Percentiles rank a stretch among this genome's conserved stretches.
phyloP scores from a whole-genome alignment of 768 basidiomycete species.

The Naganishia kalamii region DNA sequence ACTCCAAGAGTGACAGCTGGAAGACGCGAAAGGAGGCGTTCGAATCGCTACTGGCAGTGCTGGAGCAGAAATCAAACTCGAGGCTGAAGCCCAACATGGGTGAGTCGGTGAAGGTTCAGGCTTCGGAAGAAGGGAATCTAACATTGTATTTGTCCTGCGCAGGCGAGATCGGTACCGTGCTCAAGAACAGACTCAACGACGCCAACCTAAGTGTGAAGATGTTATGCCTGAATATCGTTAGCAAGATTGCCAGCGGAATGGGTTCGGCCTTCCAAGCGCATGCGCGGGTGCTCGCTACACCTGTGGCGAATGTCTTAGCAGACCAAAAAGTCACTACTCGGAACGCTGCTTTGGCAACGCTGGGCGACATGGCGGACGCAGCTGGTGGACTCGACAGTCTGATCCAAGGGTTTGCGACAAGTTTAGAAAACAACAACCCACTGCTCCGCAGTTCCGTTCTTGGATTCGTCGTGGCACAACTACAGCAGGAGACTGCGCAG shows the following conservation, averaged over 20 bases:
- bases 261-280: constrained; percentile 92
- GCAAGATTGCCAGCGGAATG: constrained; percentile 87
- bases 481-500: constrained; percentile 51
- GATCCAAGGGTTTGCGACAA: constrained; percentile 68
- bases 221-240: constrained; percentile 81
- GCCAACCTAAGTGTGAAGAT: constrained; percentile 90
- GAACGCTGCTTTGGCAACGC: constrained; percentile 64
- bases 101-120: constrained; percentile 45
- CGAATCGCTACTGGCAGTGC: constrained; percentile 69
- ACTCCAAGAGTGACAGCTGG: constrained; percentile 89
- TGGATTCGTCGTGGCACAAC: constrained; percentile 38
- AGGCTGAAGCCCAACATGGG: constrained; percentile 85
- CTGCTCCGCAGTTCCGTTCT: constrained; percentile 60
- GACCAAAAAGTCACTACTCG: constrained; percentile 90
- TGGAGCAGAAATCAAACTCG: constrained; percentile 88
- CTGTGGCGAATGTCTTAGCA: constrained; percentile 75
- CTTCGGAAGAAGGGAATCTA: constrained; percentile 4
- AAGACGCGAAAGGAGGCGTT: constrained; percentile 93
- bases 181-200: constrained; percentile 83
- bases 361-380: constrained; percentile 75
- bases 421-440: constrained; percentile 76
- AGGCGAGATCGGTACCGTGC: constrained; percentile 84
- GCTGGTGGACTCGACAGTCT: constrained; percentile 79
- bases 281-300: constrained; percentile 64
- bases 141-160: background rate